phyloP scores from a whole-genome alignment of 805 yeast species.

The Candida bentonensis region DNA sequence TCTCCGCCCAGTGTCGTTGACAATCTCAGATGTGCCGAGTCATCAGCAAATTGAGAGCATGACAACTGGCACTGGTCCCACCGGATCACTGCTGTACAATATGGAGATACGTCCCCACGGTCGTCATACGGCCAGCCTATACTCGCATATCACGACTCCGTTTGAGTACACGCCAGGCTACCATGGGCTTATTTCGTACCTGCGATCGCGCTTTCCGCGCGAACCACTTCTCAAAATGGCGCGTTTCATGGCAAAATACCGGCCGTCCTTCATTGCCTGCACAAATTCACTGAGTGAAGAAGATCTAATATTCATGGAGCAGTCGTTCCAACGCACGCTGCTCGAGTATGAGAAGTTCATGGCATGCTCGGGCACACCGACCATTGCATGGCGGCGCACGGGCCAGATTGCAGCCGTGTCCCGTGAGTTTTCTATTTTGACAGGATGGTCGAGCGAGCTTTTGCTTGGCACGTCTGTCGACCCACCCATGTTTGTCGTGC shows the following conservation, averaged over 20 bases:
- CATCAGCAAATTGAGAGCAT: conserved; percentile 1
- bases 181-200: conserved; percentile 63
- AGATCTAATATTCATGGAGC: conserved; percentile 89
- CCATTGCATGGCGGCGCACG: conserved; percentile 89
- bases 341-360: conserved; percentile 81
- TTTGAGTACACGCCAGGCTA: conserved; percentile 86
- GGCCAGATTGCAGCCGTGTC: conserved; percentile 93
- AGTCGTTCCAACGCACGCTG: conserved; percentile 85
- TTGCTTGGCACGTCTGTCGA: conserved; percentile 60
- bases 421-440: conserved; percentile 78
- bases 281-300: conserved; percentile 79
- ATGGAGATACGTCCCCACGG: neutral
- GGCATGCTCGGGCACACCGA: conserved; percentile 79
- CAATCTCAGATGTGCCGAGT: neutral
- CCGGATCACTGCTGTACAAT: neutral
- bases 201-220: conserved; percentile 55
- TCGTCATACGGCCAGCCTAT: neutral
- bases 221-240: conserved; percentile 68
- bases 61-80: neutral
- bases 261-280: conserved; percentile 89
- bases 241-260: conserved; percentile 72
- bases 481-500: conserved; percentile 27
- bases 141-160: conserved; percentile 28
- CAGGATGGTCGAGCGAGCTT: conserved; percentile 77
- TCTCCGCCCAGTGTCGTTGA: neutral